These are phyloP conservation scores for Trapa bicornis DNA, from an alignment of 345 rosid genomes.

Conservation along the genomic window DNA sequence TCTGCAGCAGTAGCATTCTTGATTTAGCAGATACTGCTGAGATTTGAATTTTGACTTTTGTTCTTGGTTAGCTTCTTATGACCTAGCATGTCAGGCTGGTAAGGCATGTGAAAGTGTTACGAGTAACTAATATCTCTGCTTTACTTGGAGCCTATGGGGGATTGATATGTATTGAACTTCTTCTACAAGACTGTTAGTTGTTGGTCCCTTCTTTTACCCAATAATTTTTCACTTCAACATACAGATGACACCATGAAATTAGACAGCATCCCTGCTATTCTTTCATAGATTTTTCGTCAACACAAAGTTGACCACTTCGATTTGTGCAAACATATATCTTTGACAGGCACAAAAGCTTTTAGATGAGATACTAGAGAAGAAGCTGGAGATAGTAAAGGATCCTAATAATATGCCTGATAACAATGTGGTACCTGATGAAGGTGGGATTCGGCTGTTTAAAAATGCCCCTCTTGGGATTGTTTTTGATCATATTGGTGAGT, in stretches of 20 bases:
- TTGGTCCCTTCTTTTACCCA: too few species aligned
- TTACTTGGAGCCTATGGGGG: neutral
- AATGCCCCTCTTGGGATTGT: slow-evolving; percentile 52
- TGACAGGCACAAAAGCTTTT: slow-evolving; percentile 71
- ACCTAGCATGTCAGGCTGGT: neutral
- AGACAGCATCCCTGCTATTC: too few species aligned
- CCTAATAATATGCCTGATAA: slow-evolving; percentile 17
- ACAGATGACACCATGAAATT: too few species aligned
- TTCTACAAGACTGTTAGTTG: too few species aligned
- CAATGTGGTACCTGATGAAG: slow-evolving; percentile 21
- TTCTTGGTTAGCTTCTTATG: too few species aligned
- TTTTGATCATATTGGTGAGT: slow-evolving; percentile 53
- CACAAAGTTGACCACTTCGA: neutral
- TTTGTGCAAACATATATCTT: slow-evolving; percentile 2
- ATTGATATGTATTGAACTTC: neutral
- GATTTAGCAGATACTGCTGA: neutral
- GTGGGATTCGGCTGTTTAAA: slow-evolving; percentile 61
- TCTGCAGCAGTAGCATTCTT: neutral
- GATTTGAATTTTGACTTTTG: too few species aligned
- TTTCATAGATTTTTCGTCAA: too few species aligned
- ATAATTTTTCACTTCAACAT: too few species aligned
- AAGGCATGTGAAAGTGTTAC: neutral
- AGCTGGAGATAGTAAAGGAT: slow-evolving; percentile 34
- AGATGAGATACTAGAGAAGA: slow-evolving; percentile 58
- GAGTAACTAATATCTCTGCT: neutral